Evolutionary conservation across 192 early-diverging fungal genomes (phyloP).

Genomic region (Dimargaris xerosporica): DNA sequence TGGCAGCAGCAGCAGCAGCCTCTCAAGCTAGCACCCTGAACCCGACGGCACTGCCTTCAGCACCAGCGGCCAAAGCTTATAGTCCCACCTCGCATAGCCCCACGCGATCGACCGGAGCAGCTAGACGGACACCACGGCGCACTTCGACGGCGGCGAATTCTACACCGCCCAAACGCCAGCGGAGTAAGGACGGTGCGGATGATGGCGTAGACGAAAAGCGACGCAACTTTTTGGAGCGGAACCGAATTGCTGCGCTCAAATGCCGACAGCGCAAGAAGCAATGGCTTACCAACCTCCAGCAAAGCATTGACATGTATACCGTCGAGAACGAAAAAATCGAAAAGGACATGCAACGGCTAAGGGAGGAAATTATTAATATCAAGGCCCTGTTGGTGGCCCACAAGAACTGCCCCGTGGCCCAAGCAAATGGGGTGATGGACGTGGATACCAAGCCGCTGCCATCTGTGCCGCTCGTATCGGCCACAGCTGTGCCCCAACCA

Average conservation of each 20-base stretch:
- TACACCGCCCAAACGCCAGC: not conserved
- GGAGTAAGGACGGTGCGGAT: constrained; percentile 14
- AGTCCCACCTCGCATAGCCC: not conserved
- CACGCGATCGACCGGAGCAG: too few relatives aligned
- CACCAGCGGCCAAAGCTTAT: not conserved
- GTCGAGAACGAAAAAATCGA: constrained; percentile 27
- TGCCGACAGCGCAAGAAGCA: constrained; percentile 88
- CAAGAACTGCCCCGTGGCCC: constrained; percentile 55
- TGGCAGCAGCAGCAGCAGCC: not conserved
- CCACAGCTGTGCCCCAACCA: too few relatives aligned
- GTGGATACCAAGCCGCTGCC: too few relatives aligned
- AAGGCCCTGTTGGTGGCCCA: constrained; percentile 65
- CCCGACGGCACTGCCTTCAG: not conserved
- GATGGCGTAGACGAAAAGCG: constrained; percentile 52
- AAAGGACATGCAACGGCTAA: constrained; percentile 25
- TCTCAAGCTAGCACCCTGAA: not conserved
- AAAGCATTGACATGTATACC: constrained; percentile 34
- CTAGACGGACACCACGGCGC: not conserved
- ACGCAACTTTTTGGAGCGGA: constrained; percentile 71
- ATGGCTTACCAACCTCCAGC: constrained; percentile 71
- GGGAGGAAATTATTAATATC: constrained; percentile 59
- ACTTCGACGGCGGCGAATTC: not conserved
- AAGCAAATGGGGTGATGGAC: constrained; percentile 45
- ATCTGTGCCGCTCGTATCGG: too few relatives aligned
- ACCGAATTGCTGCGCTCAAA: constrained; percentile 75